Evolutionary conservation across 257 asterid genomes (phyloP).

Genomic region (Galeopsis tetrahit): DNA sequence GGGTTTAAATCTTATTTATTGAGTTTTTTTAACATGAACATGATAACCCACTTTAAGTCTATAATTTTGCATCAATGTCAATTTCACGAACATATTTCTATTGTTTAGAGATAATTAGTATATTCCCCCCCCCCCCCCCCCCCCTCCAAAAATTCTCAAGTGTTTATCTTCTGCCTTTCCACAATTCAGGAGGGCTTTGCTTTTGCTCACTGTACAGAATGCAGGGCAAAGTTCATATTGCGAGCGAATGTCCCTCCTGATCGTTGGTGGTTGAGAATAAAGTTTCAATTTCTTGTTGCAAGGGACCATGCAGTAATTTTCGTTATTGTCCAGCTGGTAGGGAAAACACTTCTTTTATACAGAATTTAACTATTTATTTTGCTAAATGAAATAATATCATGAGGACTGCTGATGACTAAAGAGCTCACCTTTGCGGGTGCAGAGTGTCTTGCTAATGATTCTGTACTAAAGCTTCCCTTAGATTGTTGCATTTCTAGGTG

Average conservation of each 20-base stretch:
- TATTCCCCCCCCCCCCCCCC: background rate
- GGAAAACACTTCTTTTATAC: conserved; percentile 30
- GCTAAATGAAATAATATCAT: background rate
- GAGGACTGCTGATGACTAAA: background rate
- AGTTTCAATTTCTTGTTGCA: conserved; percentile 95
- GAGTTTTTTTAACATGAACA: background rate
- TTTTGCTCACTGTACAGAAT: conserved; percentile 98
- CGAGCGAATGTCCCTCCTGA: conserved; percentile 98
- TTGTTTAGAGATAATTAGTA: conserved; percentile 10
- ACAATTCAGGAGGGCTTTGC: conserved; percentile 96
- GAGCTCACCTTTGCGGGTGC: conserved; percentile 16
- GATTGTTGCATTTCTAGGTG: conserved; percentile 95
- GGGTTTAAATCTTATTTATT: background rate
- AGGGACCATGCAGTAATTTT: conserved; percentile 95
- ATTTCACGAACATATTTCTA: conserved; percentile 6
- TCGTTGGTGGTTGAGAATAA: conserved; percentile 99
- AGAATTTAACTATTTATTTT: background rate
- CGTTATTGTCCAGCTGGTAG: conserved; percentile 94
- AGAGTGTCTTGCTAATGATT: conserved; percentile 20
- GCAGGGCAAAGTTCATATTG: conserved; percentile 90
- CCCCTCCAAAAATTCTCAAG: conserved; percentile 17
- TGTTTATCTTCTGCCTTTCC: conserved; percentile 38
- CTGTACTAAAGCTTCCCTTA: conserved; percentile 48
- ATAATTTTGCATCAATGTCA: background rate
- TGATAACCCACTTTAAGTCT: background rate